Conservation (phyloP, 2,329 filamentous ascomycete species). For the Paradendryphiella salina region DNA sequence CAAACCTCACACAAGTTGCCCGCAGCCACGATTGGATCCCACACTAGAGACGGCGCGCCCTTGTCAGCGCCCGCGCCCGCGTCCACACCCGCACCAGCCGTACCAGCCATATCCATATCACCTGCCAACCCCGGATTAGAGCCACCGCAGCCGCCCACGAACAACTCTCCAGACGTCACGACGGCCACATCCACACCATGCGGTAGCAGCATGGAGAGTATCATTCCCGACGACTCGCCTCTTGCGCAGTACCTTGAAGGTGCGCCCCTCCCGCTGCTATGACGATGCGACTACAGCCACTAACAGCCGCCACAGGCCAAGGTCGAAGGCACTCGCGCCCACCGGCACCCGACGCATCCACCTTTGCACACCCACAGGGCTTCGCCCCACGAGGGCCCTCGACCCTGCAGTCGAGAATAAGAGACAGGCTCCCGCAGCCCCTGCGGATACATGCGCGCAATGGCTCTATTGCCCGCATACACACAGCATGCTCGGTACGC, state of each 20-base stretch:
- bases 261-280: background rate
- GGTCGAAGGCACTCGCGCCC: conserved; percentile 37
- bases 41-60: conserved; percentile 10
- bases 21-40: conserved; percentile 11
- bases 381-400: conserved; percentile 58
- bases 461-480: conserved; percentile 46
- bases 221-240: conserved; percentile 84
- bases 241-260: conserved; percentile 89
- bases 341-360: conserved; percentile 26
- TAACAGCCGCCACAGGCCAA: conserved; percentile 39
- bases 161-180: conserved; percentile 21
- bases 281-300: conserved; percentile 9
- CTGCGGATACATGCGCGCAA: conserved; percentile 47
- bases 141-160: conserved; percentile 17
- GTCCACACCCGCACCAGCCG: conserved; percentile 5
- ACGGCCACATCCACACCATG: conserved; percentile 33
- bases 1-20: background rate
- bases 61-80: conserved; percentile 8
- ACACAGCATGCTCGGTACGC: conserved; percentile 45
- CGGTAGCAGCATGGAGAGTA: conserved; percentile 70
- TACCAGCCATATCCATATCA: conserved; percentile 13
- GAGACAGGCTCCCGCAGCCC: conserved; percentile 55
- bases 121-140: conserved; percentile 11
- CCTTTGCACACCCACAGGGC: conserved; percentile 31
- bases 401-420: conserved; percentile 54